phyloP scores from a whole-genome alignment of 2,329 filamentous ascomycete genomes.

The Colletotrichum cereale region DNA sequence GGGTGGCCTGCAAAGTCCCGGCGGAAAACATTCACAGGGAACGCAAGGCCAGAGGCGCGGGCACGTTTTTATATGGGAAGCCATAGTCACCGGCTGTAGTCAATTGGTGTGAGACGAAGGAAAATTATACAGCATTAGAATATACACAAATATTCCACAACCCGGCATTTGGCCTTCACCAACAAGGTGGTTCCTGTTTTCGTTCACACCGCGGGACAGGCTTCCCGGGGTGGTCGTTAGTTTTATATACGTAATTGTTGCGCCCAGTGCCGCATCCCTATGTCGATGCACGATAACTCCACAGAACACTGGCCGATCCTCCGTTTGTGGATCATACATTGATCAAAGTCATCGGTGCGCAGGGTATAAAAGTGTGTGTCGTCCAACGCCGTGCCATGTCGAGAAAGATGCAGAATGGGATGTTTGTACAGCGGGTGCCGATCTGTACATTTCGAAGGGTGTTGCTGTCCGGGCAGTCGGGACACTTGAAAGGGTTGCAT shows the following conservation, averaged over 20 bases:
- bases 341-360: constrained; percentile 39
- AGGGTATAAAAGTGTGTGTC: constrained; percentile 42
- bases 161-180: constrained; percentile 37
- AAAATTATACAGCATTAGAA: constrained; percentile 56
- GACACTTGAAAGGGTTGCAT: constrained; percentile 26
- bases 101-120: constrained; percentile 23
- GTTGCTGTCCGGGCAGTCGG: constrained; percentile 26
- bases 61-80: not conserved
- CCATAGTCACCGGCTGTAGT: not conserved
- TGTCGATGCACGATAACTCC: constrained; percentile 28
- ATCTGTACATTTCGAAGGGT: constrained; percentile 25
- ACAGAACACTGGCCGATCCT: constrained; percentile 27
- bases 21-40: not conserved
- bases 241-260: constrained; percentile 35
- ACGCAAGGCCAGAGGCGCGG: no score
- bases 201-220: constrained; percentile 37
- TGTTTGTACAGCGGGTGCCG: constrained; percentile 38
- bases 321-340: constrained; percentile 29
- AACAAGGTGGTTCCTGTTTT: constrained; percentile 35
- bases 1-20: not conserved
- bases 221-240: constrained; percentile 38
- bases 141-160: constrained; percentile 46
- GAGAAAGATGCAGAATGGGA: constrained; percentile 32
- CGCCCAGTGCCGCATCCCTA: constrained; percentile 36
- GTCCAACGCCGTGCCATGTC: constrained; percentile 41